Evolutionary conservation across 495 filamentous ascomycete species (phyloP).

Genomic region (Talaromyces ruber): DNA sequence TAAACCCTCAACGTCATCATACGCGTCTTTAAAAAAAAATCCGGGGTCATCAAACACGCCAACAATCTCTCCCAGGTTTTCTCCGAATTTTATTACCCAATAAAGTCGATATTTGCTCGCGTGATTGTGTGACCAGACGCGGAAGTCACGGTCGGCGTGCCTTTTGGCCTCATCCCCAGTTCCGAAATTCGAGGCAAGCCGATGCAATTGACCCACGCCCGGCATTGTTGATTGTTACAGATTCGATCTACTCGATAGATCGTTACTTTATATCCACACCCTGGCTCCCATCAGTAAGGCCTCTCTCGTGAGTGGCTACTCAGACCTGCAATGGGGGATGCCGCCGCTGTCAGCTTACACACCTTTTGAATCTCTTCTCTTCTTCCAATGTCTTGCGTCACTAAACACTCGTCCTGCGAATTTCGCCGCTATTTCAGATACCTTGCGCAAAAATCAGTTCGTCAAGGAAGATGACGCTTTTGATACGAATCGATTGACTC

Average conservation of each 20-base stretch:
- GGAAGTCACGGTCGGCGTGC: not conserved
- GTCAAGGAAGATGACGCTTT: slow-evolving; percentile 59
- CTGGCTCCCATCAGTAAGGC: slow-evolving; percentile 35
- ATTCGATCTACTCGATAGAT: not conserved
- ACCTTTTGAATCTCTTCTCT: slow-evolving; percentile 77
- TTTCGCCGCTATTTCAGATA: slow-evolving; percentile 66
- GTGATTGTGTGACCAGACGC: not conserved
- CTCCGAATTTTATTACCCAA: not conserved
- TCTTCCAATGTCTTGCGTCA: slow-evolving; percentile 74
- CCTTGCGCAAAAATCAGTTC: slow-evolving; percentile 60
- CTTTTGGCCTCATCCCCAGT: not conserved
- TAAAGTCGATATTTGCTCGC: not conserved
- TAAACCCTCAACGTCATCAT: not conserved
- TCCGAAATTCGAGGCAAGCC: not conserved
- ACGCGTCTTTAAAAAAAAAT: not conserved
- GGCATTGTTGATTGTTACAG: not conserved
- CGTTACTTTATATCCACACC: slow-evolving; percentile 16
- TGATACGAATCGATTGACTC: slow-evolving; percentile 63
- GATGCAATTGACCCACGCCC: not conserved
- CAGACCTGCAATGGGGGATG: slow-evolving; percentile 42
- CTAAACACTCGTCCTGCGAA: slow-evolving; percentile 54
- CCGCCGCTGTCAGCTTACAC: slow-evolving; percentile 61
- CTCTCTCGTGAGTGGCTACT: slow-evolving; percentile 32
- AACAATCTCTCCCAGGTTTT: not conserved
- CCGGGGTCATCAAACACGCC: not conserved